Conservation (phyloP, 306 rosid genomes). For the Gastrolobium villosum region DNA sequence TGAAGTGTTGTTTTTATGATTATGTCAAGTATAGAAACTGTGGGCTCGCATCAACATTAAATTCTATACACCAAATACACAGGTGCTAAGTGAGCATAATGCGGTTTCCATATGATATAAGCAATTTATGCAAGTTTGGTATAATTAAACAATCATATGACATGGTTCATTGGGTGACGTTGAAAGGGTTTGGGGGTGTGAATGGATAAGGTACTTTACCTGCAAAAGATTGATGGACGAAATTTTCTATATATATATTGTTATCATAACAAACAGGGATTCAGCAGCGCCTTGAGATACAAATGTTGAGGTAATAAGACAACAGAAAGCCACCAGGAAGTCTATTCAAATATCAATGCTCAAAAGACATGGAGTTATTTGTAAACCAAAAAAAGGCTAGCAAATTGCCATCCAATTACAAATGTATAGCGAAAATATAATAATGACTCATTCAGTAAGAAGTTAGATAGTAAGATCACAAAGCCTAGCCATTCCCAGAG, state of each 20-base stretch:
- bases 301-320: constrained; percentile 3
- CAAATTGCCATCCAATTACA: constrained; percentile 15
- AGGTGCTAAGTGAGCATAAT: constrained; percentile 14
- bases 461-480: constrained; percentile 2
- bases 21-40: background rate
- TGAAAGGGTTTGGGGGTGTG: background rate
- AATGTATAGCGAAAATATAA: background rate
- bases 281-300: constrained; percentile 2
- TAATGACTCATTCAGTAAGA: constrained; percentile 8
- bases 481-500: constrained; percentile 11
- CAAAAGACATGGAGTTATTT: background rate
- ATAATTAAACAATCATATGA: constrained; percentile 24
- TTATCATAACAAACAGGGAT: constrained; percentile 1
- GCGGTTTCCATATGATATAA: constrained; percentile 16
- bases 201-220: too few relatives aligned
- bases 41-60: constrained; percentile 26
- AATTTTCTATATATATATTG: background rate
- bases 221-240: background rate
- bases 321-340: background rate
- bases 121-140: background rate
- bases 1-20: constrained; percentile 25
- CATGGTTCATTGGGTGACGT: background rate
- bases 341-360: background rate
- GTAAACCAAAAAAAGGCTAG: constrained; percentile 13
- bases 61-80: constrained; percentile 24